Base-by-base conservation (phyloP, 2,329 filamentous ascomycete species). In the Achaetomium macrosporum region DNA sequence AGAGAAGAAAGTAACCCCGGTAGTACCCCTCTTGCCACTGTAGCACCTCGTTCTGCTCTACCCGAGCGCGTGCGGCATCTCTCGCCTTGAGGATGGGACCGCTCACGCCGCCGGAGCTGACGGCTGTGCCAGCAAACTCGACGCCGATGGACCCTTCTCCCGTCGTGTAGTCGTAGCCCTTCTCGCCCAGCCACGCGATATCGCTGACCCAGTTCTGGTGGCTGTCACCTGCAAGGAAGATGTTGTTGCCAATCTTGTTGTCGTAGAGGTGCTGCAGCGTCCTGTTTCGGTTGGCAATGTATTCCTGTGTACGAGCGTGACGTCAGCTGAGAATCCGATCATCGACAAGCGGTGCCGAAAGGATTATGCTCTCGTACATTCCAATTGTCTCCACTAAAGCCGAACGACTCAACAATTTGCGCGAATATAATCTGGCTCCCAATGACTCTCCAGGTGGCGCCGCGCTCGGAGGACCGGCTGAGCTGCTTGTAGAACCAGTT, bases 21-120 rank as follows among this genome's bases (percentile, higher is more conserved):
- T 88, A 89, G 65, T 86, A 88, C 5, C 83, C 67, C 53, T 89
- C 85, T 58, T 84, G 80, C 85, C 85, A 90, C 61, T 87, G 82
- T 40, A 89, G 70, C 64, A 85, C 82, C 0, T 72, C 68, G 65
- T 87, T 89, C 17, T 73, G 68, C 42, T 65, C 63, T 56, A 74
- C 71, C 20, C 76, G 68, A 55, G 63, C 64, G 60, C 72, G 60
- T 2, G 73, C 73, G 52, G 67, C 80, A 63, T 81, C 82, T 44
- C 78, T 75, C 11, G 83, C 83, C 13, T 71, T 74, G 0, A 81
- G 77, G 35, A 75, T 79, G 1, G 77, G 76, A 2, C 54, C 51
- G n/a, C 41, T 42, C 29, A 44, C 48, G 11, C 48, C 47, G 25
- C 42, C 41, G 6, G 77, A 85, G 30, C 73, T 78, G 41, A 90